A percentile compares a stretch with the other conserved stretches of the same genome.
Conservation (phyloP, 768 basidiomycete genomes). For the Phallus indusiatus region DNA sequence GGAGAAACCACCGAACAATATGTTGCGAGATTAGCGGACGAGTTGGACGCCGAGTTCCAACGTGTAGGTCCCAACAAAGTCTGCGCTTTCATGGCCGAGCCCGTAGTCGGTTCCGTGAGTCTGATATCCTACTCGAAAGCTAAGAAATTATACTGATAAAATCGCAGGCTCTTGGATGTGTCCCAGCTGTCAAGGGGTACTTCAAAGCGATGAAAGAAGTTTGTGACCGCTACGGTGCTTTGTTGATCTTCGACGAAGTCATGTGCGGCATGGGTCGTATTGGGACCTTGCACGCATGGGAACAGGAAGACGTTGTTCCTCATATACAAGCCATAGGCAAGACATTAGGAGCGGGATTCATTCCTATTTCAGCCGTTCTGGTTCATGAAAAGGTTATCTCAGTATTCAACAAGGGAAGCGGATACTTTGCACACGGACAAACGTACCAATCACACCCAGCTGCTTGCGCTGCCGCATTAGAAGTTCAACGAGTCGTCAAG, state of each 20-base stretch:
- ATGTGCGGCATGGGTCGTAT: conserved; percentile 25
- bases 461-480: conserved; percentile 20
- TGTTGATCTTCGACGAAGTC: conserved; percentile 24
- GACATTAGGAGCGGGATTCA: conserved; percentile 22
- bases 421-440: conserved; percentile 17
- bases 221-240: conserved; percentile 22
- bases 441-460: conserved; percentile 17
- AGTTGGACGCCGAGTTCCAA: conserved; percentile 23
- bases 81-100: conserved; percentile 13
- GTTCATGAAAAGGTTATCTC: conserved; percentile 17
- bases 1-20: conserved; percentile 12
- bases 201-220: conserved; percentile 8
- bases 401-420: conserved; percentile 16
- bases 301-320: conserved; percentile 19
- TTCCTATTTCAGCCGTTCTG: conserved; percentile 20
- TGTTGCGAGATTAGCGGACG: conserved; percentile 18
- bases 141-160: too few relatives aligned
- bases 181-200: conserved; percentile 16
- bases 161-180: conserved; percentile 23
- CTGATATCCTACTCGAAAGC: conserved; percentile 11
- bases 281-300: conserved; percentile 22
- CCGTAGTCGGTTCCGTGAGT: conserved; percentile 22
- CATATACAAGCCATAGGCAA: conserved; percentile 25
- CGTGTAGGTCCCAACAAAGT: conserved; percentile 22
- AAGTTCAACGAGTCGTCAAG: conserved; percentile 19